Base-by-base conservation (phyloP, 2,329 filamentous ascomycete species). In the Neurospora sp. region DNA sequence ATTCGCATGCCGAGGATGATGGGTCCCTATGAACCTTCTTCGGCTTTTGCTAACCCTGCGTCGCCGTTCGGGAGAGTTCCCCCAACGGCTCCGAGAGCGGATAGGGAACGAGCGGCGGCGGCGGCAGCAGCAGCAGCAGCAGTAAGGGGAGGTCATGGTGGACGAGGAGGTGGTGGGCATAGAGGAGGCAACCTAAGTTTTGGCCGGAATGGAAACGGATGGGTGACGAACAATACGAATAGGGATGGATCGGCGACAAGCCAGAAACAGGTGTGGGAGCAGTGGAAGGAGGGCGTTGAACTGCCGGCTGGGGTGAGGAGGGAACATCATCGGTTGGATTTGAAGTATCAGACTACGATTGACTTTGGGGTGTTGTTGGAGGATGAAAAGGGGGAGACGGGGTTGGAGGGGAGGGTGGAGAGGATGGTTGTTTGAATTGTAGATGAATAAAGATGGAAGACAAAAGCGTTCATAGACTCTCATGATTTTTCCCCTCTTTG, bases 301-400 rank as follows among this genome's bases (percentile, higher is more conserved):
- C 17, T 70, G 62, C 6, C 17, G 66, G 19, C 33, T 9, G 52
- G 67, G 33, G 67, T 73, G 67, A 66, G 36, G 68, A 72, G 67
- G 28, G 52, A 62, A 36, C 70, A 73, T 38, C 75, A 77, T 67
- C 73, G 76, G n/a, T 68, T 77, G 10, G 76, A 77, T 19, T 36
- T 67, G 36, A 73, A 72, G n/a, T 76, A 73, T 28, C 76, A 76
- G 38, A 38, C 68, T 2, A 28, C 52, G 28, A 39, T 17, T 15
- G 75, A 77, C 43, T 75, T 74, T 66, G 38, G 11, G 43, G 52
- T n/a, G 52, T 62, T 62, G 28, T 62, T 62, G 23, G 28, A 62
- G 28, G 52, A 62, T 33, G 52, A 62, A 28, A 33, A 62, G 52
- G 23, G 13, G 23, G 52, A 17, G 8, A 62, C 28, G 52, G 52